Evolutionary conservation across 1,284 basidiomycete species (phyloP).

Genomic region (Amylostereum chailletii): DNA sequence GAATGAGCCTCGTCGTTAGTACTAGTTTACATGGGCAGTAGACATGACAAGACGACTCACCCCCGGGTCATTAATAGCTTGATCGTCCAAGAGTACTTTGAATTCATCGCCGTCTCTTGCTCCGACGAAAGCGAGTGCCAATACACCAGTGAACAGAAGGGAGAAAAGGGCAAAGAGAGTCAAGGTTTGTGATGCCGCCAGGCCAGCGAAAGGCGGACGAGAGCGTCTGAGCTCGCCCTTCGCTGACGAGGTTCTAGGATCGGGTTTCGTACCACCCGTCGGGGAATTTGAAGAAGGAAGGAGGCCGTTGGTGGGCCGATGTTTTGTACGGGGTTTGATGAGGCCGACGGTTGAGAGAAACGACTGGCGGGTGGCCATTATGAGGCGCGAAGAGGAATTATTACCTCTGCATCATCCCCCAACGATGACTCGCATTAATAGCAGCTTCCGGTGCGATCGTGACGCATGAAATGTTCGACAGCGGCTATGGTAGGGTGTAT

Average conservation of each 20-base stretch:
- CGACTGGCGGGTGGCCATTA: slow-evolving; percentile 23
- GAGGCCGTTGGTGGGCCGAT: slow-evolving; percentile 7
- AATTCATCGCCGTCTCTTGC: slow-evolving; percentile 33
- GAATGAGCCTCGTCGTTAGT: slow-evolving; percentile 1
- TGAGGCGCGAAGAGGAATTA: background rate
- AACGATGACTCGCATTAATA: no score
- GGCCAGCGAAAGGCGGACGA: background rate
- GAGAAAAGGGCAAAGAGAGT: slow-evolving; percentile 31
- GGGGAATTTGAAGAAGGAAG: slow-evolving; percentile 10
- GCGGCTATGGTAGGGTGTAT: no score
- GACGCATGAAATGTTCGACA: no score
- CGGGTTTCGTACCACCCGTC: slow-evolving; percentile 14
- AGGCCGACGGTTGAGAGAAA: slow-evolving; percentile 24
- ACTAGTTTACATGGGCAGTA: background rate
- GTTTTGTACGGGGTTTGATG: slow-evolving; percentile 14
- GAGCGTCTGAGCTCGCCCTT: background rate
- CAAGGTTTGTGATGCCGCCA: slow-evolving; percentile 28
- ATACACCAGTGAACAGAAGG: slow-evolving; percentile 36
- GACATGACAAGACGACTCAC: slow-evolving; percentile 22
- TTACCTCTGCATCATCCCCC: no score
- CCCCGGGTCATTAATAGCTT: slow-evolving; percentile 34
- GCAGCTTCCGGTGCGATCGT: no score
- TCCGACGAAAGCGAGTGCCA: slow-evolving; percentile 42
- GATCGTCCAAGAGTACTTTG: slow-evolving; percentile 30
- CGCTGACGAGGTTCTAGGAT: slow-evolving; percentile 1